Evolutionary conservation across 805 yeast species (phyloP).

Genomic region (Ogataea philodendri): DNA sequence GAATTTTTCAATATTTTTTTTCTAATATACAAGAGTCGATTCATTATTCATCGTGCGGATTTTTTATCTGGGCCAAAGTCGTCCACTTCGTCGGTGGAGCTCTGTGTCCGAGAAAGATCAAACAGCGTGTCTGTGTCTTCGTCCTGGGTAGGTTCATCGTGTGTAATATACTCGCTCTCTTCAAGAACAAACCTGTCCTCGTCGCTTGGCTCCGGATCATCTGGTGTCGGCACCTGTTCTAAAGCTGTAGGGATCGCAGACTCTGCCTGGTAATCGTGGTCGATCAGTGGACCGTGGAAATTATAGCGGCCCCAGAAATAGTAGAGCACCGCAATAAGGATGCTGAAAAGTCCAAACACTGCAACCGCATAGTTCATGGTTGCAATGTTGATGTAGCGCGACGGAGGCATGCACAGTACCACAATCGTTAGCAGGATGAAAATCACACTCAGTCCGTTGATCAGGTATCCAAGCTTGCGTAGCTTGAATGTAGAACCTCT

Average conservation of each 20-base stretch:
- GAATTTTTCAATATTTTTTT: conserved; percentile 2
- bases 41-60: not conserved
- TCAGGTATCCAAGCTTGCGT: conserved; percentile 59
- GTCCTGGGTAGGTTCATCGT: conserved; percentile 10
- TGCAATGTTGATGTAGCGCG: conserved; percentile 46
- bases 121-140: conserved; percentile 21
- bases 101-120: conserved; percentile 8
- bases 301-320: conserved; percentile 58
- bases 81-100: not conserved
- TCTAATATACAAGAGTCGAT: not conserved
- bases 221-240: conserved; percentile 1
- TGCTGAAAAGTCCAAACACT: conserved; percentile 51
- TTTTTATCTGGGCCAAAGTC: not conserved
- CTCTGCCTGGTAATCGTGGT: conserved; percentile 25
- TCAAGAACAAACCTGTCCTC: conserved; percentile 17
- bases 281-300: conserved; percentile 64
- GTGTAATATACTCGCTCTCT: conserved; percentile 15
- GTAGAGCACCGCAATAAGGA: conserved; percentile 49
- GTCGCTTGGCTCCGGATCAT: conserved; percentile 5
- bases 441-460: conserved; percentile 55
- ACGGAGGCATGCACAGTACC: conserved; percentile 70
- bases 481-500: conserved; percentile 69
- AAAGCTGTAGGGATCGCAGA: not conserved
- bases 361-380: conserved; percentile 68
- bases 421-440: conserved; percentile 61